Evolutionary conservation across 2,329 filamentous ascomycete species (phyloP).

Genomic region (Pseudodiploospora longispora): DNA sequence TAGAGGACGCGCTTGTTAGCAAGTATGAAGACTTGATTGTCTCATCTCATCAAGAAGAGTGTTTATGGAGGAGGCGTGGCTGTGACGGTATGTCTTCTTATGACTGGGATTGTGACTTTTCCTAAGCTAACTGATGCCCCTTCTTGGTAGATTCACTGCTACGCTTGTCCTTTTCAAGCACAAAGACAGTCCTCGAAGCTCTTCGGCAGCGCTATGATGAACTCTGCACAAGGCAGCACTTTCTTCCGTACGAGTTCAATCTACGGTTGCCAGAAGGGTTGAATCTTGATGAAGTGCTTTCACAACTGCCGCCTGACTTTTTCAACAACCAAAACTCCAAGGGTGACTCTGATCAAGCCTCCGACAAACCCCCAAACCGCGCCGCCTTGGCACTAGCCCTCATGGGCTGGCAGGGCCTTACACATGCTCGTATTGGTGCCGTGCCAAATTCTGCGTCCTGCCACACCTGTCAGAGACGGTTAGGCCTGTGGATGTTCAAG

Average conservation of each 20-base stretch:
- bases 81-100: constrained; percentile 62
- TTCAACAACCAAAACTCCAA: constrained; percentile 33
- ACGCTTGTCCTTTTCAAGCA: constrained; percentile 55
- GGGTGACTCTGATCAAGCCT: constrained; percentile 5
- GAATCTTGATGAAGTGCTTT: constrained; percentile 41
- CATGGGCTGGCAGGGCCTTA: constrained; percentile 67
- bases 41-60: constrained; percentile 69
- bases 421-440: constrained; percentile 44
- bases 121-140: constrained; percentile 3
- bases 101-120: constrained; percentile 10
- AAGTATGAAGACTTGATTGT: constrained; percentile 68
- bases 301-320: constrained; percentile 46
- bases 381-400: constrained; percentile 62
- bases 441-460: constrained; percentile 71
- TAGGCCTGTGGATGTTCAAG: constrained; percentile 92
- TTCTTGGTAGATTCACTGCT: constrained; percentile 44
- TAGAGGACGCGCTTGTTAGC: constrained; percentile 61
- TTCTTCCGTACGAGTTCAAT: constrained; percentile 55
- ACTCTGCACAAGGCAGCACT: constrained; percentile 43
- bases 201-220: constrained; percentile 60
- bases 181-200: constrained; percentile 46
- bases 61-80: constrained; percentile 79
- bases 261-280: constrained; percentile 46
- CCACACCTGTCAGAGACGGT: constrained; percentile 74
- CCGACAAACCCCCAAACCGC: constrained; percentile 37